Evolutionary conservation across 345 rosid genomes (phyloP).

Genomic region (Acer negundo): DNA sequence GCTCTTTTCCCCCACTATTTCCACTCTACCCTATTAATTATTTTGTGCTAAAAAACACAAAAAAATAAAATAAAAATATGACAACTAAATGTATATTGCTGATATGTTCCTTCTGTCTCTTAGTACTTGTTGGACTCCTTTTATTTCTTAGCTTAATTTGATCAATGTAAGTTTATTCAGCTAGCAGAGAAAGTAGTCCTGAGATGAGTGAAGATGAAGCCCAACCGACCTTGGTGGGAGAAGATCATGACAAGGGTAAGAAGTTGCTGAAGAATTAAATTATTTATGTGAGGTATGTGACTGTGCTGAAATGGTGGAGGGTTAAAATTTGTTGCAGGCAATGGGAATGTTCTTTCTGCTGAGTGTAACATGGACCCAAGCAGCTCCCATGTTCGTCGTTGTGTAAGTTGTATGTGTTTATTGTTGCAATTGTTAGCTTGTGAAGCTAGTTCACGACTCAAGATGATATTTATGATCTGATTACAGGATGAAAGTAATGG

Average conservation of each 20-base stretch:
- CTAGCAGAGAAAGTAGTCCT: constrained; percentile 43
- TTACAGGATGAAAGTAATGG: constrained; percentile 65
- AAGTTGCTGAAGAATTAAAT: constrained; percentile 19
- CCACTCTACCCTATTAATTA: not conserved
- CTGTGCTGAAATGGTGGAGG: constrained; percentile 16
- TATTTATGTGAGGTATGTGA: constrained; percentile 15
- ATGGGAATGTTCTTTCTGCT: constrained; percentile 34
- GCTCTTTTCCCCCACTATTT: not conserved
- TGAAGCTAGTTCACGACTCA: constrained; percentile 44
- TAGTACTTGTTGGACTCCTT: not conserved
- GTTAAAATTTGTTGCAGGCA: constrained; percentile 42
- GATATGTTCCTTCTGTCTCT: not conserved
- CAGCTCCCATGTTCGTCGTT: constrained; percentile 76
- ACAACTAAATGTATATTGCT: not conserved
- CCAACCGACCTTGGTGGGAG: constrained; percentile 31
- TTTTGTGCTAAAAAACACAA: not conserved
- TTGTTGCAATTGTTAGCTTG: constrained; percentile 50
- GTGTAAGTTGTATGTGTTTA: constrained; percentile 99
- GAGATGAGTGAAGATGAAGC: constrained; percentile 43
- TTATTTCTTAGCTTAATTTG: constrained; percentile 6
- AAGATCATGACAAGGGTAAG: constrained; percentile 47
- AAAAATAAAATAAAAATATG: not conserved
- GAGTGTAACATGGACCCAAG: constrained; percentile 41
- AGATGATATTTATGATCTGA: constrained; percentile 46
- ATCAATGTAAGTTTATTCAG: constrained; percentile 36